phyloP scores from a whole-genome alignment of 2,329 filamentous ascomycete species.

The Penicillium polonicum region DNA sequence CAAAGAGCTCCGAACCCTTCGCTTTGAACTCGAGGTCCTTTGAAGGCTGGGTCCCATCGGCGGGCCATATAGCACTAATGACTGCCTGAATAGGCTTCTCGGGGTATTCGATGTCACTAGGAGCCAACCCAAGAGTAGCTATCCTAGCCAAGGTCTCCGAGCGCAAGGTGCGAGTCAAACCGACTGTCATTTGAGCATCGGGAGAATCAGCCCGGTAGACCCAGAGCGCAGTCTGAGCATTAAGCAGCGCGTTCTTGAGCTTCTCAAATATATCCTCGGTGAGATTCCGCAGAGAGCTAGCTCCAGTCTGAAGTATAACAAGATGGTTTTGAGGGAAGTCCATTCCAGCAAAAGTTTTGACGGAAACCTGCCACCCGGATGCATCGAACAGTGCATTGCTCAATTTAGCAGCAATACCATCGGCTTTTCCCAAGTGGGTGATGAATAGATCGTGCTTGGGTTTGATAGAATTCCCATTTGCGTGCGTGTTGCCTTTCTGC shows the following conservation, averaged over 20 bases:
- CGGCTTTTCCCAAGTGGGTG: constrained; percentile 15
- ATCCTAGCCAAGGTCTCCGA: constrained; percentile 27
- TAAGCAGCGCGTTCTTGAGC: constrained; percentile 21
- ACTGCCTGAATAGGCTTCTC: constrained; percentile 13
- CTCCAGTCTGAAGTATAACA: constrained; percentile 21
- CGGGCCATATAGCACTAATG: constrained; percentile 21
- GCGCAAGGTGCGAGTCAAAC: constrained; percentile 26
- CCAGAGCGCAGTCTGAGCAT: constrained; percentile 24
- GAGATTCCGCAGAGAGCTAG: constrained; percentile 16
- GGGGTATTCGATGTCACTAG: constrained; percentile 14
- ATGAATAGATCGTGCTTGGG: constrained; percentile 15
- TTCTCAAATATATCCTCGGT: constrained; percentile 12
- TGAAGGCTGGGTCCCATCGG: constrained; percentile 8
- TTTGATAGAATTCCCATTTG: background rate
- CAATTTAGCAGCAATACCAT: constrained; percentile 15
- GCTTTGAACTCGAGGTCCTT: constrained; percentile 26
- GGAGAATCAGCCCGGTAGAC: constrained; percentile 24
- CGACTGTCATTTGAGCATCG: constrained; percentile 31
- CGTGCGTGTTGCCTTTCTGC: background rate
- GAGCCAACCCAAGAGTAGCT: constrained; percentile 24
- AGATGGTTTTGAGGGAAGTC: constrained; percentile 18
- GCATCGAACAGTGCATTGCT: constrained; percentile 1
- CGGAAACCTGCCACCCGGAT: constrained; percentile 11
- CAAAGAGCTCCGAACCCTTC: constrained; percentile 18
- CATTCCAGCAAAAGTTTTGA: constrained; percentile 7